Evolutionary conservation across 2,329 filamentous ascomycete genomes (phyloP).

Genomic region (Thelonectria blattea): DNA sequence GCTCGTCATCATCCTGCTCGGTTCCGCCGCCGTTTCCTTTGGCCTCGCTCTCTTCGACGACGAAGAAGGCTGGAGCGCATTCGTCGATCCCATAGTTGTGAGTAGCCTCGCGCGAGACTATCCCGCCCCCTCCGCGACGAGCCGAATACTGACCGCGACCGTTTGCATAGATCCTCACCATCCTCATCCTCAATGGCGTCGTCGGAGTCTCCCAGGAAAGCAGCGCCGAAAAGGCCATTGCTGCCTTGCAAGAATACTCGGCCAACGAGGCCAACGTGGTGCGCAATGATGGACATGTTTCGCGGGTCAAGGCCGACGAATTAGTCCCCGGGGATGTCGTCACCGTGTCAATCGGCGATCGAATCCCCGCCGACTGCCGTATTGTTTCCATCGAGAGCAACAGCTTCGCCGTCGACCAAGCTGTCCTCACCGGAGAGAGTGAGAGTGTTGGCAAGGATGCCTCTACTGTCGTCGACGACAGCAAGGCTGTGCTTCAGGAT

Average conservation of each 20-base stretch:
- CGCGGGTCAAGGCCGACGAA: slow-evolving; percentile 92
- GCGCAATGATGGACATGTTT: slow-evolving; percentile 77
- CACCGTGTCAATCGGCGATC: slow-evolving; percentile 85
- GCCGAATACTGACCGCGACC: slow-evolving; percentile 13
- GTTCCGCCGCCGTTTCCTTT: slow-evolving; percentile 92
- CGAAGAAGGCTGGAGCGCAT: slow-evolving; percentile 92
- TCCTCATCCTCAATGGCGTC: slow-evolving; percentile 93
- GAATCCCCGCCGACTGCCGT: slow-evolving; percentile 93
- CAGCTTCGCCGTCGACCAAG: slow-evolving; percentile 95
- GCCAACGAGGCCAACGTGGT: slow-evolving; percentile 96
- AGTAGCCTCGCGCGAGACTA: slow-evolving; percentile 46
- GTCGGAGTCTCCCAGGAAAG: slow-evolving; percentile 98
- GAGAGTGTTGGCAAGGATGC: slow-evolving; percentile 93
- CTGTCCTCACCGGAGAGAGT: slow-evolving; percentile 95
- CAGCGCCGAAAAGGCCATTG: slow-evolving; percentile 97
- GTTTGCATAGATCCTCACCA: slow-evolving; percentile 82
- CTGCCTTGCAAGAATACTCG: slow-evolving; percentile 97
- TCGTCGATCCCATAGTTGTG: slow-evolving; percentile 95
- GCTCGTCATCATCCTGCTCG: slow-evolving; percentile 92
- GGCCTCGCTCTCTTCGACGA: slow-evolving; percentile 92
- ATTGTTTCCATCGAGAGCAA: slow-evolving; percentile 92
- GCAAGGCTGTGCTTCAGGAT: slow-evolving; percentile 92
- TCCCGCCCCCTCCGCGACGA: slow-evolving; percentile 6
- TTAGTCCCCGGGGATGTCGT: slow-evolving; percentile 94
- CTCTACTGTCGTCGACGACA: slow-evolving; percentile 69